Evolutionary conservation across 805 yeast species (phyloP).

Genomic region (Hemisphaericaspora nanyangensis): DNA sequence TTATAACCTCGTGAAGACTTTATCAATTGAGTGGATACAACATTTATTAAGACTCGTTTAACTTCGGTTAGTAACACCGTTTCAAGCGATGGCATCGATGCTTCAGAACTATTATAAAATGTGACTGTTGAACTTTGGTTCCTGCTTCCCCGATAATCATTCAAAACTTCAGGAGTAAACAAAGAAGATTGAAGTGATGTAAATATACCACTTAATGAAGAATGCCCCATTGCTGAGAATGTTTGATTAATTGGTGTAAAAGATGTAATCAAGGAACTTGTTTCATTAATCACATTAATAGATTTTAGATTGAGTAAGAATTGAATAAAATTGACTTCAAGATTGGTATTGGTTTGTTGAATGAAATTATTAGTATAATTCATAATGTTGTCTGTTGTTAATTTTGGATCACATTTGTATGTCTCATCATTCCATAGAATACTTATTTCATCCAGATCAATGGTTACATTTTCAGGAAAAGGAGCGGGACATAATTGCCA

Average conservation of each 20-base stretch:
- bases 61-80: constrained; percentile 23
- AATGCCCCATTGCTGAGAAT: constrained; percentile 18
- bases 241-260: constrained; percentile 1
- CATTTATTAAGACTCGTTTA: constrained; percentile 25
- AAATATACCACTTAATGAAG: constrained; percentile 24
- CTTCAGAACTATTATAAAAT: constrained; percentile 20
- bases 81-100: constrained; percentile 23
- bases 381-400: constrained; percentile 23
- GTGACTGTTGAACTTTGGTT: not conserved
- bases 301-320: constrained; percentile 16
- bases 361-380: constrained; percentile 16
- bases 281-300: constrained; percentile 6
- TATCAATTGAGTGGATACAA: constrained; percentile 19
- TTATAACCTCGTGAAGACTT: constrained; percentile 18
- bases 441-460: constrained; percentile 8
- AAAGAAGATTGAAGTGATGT: constrained; percentile 14
- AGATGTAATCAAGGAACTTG: not conserved
- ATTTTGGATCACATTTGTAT: constrained; percentile 26
- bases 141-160: constrained; percentile 4
- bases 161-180: constrained; percentile 26
- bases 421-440: constrained; percentile 24
- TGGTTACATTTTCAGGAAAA: constrained; percentile 24
- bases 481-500: constrained; percentile 60
- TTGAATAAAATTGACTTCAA: constrained; percentile 31
- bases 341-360: constrained; percentile 25